These are phyloP conservation scores for Teunomyces aglyptinius DNA, from an alignment of 805 yeast species.

Conservation along the genomic window DNA sequence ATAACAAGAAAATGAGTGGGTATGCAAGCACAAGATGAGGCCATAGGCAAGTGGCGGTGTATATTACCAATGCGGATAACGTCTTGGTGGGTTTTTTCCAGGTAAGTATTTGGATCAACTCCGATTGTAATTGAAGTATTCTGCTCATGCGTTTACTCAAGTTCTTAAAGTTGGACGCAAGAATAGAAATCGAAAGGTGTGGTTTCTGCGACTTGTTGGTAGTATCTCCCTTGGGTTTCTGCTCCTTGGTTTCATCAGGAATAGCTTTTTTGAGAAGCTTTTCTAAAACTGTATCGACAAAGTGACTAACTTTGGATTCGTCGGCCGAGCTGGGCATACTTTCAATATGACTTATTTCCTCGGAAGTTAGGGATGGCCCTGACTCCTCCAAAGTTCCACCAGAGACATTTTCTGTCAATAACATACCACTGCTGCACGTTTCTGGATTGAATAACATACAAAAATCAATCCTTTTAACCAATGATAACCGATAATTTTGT, in stretches of 20 bases:
- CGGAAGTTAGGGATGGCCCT: neutral
- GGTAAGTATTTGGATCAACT: conserved; percentile 55
- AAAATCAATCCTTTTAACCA: no score
- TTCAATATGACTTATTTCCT: neutral
- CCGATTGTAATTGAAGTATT: conserved; percentile 61
- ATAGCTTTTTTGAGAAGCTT: conserved; percentile 49
- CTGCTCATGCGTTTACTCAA: conserved; percentile 56
- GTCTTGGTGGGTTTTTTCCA: conserved; percentile 81
- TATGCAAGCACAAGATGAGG: conserved; percentile 66
- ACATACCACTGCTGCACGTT: neutral
- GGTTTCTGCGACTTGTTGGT: conserved; percentile 39
- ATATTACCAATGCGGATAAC: conserved; percentile 52
- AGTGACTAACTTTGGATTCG: conserved; percentile 33
- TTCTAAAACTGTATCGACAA: conserved; percentile 58
- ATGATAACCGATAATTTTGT: no score
- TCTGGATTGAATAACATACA: neutral
- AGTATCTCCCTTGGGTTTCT: conserved; percentile 21
- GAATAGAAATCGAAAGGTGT: conserved; percentile 54
- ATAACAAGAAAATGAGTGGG: conserved; percentile 57
- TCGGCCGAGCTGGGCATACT: neutral
- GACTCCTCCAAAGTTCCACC: neutral
- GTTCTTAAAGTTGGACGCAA: conserved; percentile 57
- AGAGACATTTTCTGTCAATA: neutral
- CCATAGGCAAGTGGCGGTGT: conserved; percentile 66
- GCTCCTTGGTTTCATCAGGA: conserved; percentile 37